Evolutionary conservation across 495 filamentous ascomycete species (phyloP).

Genomic region (Trichoderma parareesei): DNA sequence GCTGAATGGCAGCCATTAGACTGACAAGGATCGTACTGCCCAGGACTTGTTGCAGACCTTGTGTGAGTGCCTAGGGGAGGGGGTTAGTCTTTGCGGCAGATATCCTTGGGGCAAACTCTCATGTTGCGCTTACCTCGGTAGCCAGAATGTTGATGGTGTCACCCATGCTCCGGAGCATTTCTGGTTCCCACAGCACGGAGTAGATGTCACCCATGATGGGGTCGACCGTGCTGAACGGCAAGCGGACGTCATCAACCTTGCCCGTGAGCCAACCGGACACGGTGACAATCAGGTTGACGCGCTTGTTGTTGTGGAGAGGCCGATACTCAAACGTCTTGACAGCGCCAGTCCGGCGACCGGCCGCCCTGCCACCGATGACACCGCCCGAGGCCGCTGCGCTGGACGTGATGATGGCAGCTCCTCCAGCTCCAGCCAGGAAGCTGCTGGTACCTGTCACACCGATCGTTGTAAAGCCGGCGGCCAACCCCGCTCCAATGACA

Average conservation of each 20-base stretch:
- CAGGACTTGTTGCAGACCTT: conserved; percentile 91
- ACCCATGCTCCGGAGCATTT: conserved; percentile 96
- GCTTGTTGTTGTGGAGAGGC: conserved; percentile 94
- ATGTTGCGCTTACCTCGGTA: conserved; percentile 65
- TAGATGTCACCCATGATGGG: conserved; percentile 98
- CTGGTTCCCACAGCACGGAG: conserved; percentile 95
- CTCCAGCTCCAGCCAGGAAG: conserved; percentile 86
- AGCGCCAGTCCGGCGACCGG: conserved; percentile 74
- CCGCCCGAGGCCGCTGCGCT: conserved; percentile 79
- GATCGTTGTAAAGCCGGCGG: conserved; percentile 90
- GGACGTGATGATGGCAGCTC: conserved; percentile 89
- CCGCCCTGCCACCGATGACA: conserved; percentile 77
- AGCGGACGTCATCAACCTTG: conserved; percentile 89
- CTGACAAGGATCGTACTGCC: conserved; percentile 80
- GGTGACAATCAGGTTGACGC: conserved; percentile 92
- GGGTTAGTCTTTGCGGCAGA: background rate
- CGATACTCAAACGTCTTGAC: conserved; percentile 96
- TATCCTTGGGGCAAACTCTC: conserved; percentile 11
- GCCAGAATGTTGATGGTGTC: conserved; percentile 97
- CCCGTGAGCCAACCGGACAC: conserved; percentile 98
- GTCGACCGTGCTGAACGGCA: conserved; percentile 93
- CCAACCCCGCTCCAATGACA: conserved; percentile 89
- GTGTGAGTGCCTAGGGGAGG: conserved; percentile 67
- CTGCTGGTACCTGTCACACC: conserved; percentile 82
- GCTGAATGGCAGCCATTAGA: conserved; percentile 88